phyloP scores from a whole-genome alignment of 129 eudicot genomes.

The Pseudognaphalium luteoalbum region DNA sequence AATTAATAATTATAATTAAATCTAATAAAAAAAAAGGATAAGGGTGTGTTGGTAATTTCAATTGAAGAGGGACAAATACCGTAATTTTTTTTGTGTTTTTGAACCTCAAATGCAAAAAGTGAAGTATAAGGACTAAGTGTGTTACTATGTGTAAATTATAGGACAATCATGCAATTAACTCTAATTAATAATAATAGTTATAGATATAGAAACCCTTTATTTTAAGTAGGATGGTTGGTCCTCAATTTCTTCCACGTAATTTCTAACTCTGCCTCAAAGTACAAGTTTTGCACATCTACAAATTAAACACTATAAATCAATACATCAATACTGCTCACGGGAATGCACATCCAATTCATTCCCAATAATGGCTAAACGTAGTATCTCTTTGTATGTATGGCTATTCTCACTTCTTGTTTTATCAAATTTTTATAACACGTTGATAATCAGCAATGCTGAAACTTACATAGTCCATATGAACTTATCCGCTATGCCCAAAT shows the following conservation, averaged over 20 bases:
- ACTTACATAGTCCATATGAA: slow-evolving; percentile 81
- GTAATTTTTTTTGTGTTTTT: no score
- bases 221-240: not conserved
- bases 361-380: slow-evolving; percentile 38
- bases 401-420: slow-evolving; percentile 31
- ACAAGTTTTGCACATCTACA: not conserved
- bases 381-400: slow-evolving; percentile 33
- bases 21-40: no score
- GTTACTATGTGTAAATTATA: no score
- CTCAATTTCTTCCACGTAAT: not conserved
- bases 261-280: not conserved
- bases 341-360: slow-evolving; percentile 19
- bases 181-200: no score
- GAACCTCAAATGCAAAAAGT: no score
- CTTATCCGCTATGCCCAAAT: slow-evolving; percentile 69
- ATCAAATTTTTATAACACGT: not conserved
- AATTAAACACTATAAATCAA: slow-evolving; percentile 22
- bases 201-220: not conserved
- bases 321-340: slow-evolving; percentile 9
- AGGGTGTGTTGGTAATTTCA: no score
- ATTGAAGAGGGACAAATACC: no score
- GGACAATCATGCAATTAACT: no score
- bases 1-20: no score
- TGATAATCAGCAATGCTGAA: slow-evolving; percentile 8
- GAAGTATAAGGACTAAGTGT: no score